Evolutionary conservation across 768 basidiomycete genomes (phyloP).

Genomic region (Hirschioporus abietinus): DNA sequence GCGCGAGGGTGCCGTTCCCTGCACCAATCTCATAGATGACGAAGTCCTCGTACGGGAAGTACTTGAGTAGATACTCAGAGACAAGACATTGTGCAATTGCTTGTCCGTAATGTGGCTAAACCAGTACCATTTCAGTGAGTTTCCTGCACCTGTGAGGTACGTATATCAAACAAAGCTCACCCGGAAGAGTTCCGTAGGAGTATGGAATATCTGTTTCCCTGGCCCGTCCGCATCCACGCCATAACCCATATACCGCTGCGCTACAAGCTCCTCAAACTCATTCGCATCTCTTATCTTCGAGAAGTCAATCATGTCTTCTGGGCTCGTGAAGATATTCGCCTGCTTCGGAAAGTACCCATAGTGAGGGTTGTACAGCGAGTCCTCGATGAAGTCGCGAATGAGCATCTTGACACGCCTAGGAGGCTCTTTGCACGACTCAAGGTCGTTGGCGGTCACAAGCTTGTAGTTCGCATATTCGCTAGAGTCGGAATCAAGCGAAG

Average conservation of each 20-base stretch:
- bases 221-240: slow-evolving; percentile 62
- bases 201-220: slow-evolving; percentile 95
- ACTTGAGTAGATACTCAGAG: slow-evolving; percentile 88
- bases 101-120: slow-evolving; percentile 90
- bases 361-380: slow-evolving; percentile 92
- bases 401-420: slow-evolving; percentile 89
- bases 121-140: background rate
- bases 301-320: slow-evolving; percentile 64
- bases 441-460: slow-evolving; percentile 65
- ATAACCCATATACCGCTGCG: slow-evolving; percentile 66
- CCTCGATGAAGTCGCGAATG: slow-evolving; percentile 93
- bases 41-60: slow-evolving; percentile 95
- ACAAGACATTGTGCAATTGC: slow-evolving; percentile 86
- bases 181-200: slow-evolving; percentile 96
- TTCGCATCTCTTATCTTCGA: slow-evolving; percentile 53
- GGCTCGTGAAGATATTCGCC: slow-evolving; percentile 79
- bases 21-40: slow-evolving; percentile 97
- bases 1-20: slow-evolving; percentile 92
- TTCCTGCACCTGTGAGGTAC: slow-evolving; percentile 11
- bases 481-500: slow-evolving; percentile 28
- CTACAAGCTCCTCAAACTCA: slow-evolving; percentile 82
- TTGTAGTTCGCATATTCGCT: slow-evolving; percentile 44
- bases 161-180: slow-evolving; percentile 32
- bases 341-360: slow-evolving; percentile 97
- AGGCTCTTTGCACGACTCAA: slow-evolving; percentile 51